Evolutionary conservation across 495 filamentous ascomycete species (phyloP).

Genomic region (Aspergillus funiculosus): DNA sequence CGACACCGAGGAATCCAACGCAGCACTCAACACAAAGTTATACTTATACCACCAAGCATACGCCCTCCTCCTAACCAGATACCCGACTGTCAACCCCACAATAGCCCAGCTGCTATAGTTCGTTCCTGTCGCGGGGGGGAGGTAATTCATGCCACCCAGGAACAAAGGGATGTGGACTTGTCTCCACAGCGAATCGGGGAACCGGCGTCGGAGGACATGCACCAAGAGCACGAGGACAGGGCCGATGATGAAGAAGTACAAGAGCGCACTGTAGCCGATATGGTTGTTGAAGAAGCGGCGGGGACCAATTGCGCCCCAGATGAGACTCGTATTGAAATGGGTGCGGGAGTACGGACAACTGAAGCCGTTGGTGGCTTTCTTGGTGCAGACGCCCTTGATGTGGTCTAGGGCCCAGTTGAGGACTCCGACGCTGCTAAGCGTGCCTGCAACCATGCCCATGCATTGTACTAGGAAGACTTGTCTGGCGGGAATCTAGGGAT

Average conservation of each 20-base stretch:
- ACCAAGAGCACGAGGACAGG: constrained; percentile 61
- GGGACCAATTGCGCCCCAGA: constrained; percentile 86
- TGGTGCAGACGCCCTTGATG: constrained; percentile 70
- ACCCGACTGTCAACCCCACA: constrained; percentile 64
- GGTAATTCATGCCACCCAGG: constrained; percentile 27
- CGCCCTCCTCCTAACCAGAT: constrained; percentile 54
- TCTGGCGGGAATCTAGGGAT: constrained; percentile 68
- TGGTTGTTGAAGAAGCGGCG: constrained; percentile 48
- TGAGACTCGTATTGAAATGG: constrained; percentile 77
- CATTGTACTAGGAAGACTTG: constrained; percentile 66
- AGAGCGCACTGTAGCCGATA: constrained; percentile 48
- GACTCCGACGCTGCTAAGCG: constrained; percentile 64
- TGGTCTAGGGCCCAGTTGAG: constrained; percentile 79
- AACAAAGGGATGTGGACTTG: constrained; percentile 27
- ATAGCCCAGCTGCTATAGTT: constrained; percentile 80
- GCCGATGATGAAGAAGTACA: constrained; percentile 73
- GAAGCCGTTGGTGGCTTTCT: constrained; percentile 71
- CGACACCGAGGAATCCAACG: constrained; percentile 71
- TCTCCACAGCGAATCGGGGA: constrained; percentile 24
- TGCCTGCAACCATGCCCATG: constrained; percentile 57
- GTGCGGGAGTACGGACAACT: constrained; percentile 79
- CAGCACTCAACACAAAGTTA: constrained; percentile 75
- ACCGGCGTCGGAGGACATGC: constrained; percentile 49
- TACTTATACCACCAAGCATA: constrained; percentile 78
- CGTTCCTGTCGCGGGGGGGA: constrained; percentile 55